Evolutionary conservation across 1,139 yeast genomes (phyloP), one percentile per base, ranked within the genome.

Genomic region (Nematodospora anomalae): DNA sequence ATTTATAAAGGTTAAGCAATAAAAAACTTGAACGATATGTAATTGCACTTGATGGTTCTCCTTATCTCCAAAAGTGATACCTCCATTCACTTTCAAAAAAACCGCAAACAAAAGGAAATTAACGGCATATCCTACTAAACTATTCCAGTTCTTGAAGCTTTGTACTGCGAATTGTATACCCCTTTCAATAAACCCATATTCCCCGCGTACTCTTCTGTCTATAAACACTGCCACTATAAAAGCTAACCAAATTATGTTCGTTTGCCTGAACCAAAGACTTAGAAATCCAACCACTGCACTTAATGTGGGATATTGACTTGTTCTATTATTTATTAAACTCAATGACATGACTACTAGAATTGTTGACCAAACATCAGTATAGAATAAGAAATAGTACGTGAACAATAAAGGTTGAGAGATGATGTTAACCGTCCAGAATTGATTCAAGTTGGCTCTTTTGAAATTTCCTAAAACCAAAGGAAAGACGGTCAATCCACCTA

Each of bases 361-460:
- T 0, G 94, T 77, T 0, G 97, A 79, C 97, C 97, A 89, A 2
- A 89, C 82, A 57, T 92, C 98, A 0, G 99, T 92, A 60, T 92
- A 94, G 60, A 80, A 94, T 32, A 92, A 62, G 33, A 80, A 79
- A 49, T 83, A 80, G 57, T 81, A 92, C 7, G 89, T 73, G 28
- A 80, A 71, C 38, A 90, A 52, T 37, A 90, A 64, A 1, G 99
- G 97, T 49, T 81, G 78, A 10, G 79, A 55, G 27, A 73, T 61
- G 6, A 86, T 47, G 26, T 77, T 70, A 0, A 74, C 55, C 0
- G 71, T 57, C 72, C 78, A 71, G 47, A 70, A 71, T 13, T 74
- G 76, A 31, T 20, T 30, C 3, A 23, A 49, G 55, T 40, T 34
- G 32, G 38, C 58, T 44, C 55, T 53, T 33, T 59, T 53, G 51